A percentile compares a stretch with the other conserved stretches of the same genome.
These are phyloP conservation scores for Volutella citrinella DNA, from an alignment of 2,329 filamentous ascomycete genomes.

Conservation along the genomic window DNA sequence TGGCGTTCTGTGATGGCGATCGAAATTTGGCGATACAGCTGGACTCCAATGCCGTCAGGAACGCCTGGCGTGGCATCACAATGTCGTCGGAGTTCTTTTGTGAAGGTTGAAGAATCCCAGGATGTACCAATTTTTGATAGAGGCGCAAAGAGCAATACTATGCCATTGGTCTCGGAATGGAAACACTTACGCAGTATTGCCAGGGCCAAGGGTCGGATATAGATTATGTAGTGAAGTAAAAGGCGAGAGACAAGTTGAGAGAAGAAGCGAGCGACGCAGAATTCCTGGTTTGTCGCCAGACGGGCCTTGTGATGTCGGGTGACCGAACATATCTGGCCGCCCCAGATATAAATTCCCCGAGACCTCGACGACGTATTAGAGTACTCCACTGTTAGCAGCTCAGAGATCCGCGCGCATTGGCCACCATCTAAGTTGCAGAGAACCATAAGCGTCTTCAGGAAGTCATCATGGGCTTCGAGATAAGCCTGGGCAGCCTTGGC, in stretches of 20 bases:
- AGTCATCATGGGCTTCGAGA: background rate
- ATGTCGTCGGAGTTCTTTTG: too few species aligned
- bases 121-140: background rate
- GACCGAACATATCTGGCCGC: background rate
- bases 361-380: too few species aligned
- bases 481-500: conserved; percentile 1
- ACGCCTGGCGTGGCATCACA: too few species aligned
- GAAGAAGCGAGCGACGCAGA: conserved; percentile 7
- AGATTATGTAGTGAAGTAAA: conserved; percentile 5
- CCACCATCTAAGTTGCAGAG: conserved; percentile 2
- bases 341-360: too few species aligned
- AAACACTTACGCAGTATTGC: conserved; percentile 6
- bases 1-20: conserved; percentile 4
- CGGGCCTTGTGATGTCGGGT: conserved; percentile 2
- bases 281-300: conserved; percentile 1
- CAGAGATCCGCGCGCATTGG: conserved; percentile 1
- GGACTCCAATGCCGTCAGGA: background rate
- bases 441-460: conserved; percentile 3
- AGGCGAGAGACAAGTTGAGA: conserved; percentile 1
- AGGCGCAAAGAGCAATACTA: conserved; percentile 1
- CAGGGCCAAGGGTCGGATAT: conserved; percentile 2
- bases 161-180: background rate
- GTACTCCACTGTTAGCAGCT: conserved; percentile 2
- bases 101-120: conserved; percentile 3
- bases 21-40: conserved; percentile 4